Percentiles rank a stretch among this genome's conserved stretches.
Conservation (phyloP, 2,329 filamentous ascomycete species). For the Lachnellula cervina region DNA sequence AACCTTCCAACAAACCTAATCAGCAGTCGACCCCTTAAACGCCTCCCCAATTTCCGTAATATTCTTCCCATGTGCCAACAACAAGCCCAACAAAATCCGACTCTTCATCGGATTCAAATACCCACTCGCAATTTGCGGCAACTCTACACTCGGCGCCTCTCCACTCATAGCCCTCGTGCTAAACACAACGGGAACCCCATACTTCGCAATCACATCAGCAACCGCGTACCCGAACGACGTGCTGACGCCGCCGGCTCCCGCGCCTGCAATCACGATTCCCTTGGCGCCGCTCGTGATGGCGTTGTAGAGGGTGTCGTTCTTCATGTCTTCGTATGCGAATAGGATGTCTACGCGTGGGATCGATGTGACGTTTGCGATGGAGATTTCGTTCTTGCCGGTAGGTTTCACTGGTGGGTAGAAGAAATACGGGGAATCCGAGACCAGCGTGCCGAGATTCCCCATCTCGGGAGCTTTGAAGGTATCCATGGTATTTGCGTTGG, state of each 20-base stretch:
- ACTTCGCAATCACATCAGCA: slow-evolving; percentile 40
- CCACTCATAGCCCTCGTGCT: slow-evolving; percentile 49
- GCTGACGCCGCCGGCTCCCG: slow-evolving; percentile 49
- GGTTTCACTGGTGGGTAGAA: slow-evolving; percentile 51
- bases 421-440: slow-evolving; percentile 55
- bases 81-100: slow-evolving; percentile 42
- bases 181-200: slow-evolving; percentile 45
- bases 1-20: neutral
- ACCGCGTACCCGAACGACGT: slow-evolving; percentile 37
- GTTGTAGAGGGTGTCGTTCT: slow-evolving; percentile 42
- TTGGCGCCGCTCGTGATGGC: slow-evolving; percentile 46
- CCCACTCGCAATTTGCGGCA: slow-evolving; percentile 38
- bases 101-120: slow-evolving; percentile 53
- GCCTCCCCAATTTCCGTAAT: slow-evolving; percentile 18
- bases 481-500: slow-evolving; percentile 57
- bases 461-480: slow-evolving; percentile 56
- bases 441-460: slow-evolving; percentile 53
- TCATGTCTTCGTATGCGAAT: slow-evolving; percentile 50
- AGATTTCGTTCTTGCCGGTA: slow-evolving; percentile 41
- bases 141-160: slow-evolving; percentile 14
- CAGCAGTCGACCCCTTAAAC: slow-evolving; percentile 7
- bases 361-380: slow-evolving; percentile 32
- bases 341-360: slow-evolving; percentile 54
- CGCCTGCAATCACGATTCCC: slow-evolving; percentile 51
- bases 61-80: slow-evolving; percentile 21